Percentiles rank a stretch among this genome's conserved stretches.
These are phyloP conservation scores for Fusarium brachygibbosum DNA, from an alignment of 2,329 filamentous ascomycete genomes.

Conservation along the genomic window DNA sequence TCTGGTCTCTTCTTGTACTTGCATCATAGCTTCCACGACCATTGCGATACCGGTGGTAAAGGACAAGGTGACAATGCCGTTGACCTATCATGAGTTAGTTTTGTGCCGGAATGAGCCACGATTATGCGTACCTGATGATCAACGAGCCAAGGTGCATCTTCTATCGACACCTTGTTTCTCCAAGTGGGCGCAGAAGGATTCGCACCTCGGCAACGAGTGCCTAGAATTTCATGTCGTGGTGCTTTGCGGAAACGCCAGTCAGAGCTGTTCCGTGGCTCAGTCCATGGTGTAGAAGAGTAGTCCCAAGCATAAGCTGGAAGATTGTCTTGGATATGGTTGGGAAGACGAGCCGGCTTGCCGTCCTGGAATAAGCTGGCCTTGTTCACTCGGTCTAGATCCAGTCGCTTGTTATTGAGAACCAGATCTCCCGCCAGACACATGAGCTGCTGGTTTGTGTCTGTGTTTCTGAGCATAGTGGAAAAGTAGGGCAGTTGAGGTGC, in stretches of 20 bases:
- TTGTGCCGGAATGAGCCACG: neutral
- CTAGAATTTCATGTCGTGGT: slow-evolving; percentile 44
- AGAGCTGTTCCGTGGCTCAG: slow-evolving; percentile 40
- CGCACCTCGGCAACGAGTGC: slow-evolving; percentile 43
- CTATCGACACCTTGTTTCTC: slow-evolving; percentile 46
- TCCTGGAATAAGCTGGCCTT: slow-evolving; percentile 11
- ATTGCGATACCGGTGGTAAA: slow-evolving; percentile 46
- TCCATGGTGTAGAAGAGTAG: slow-evolving; percentile 44
- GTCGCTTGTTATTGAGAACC: slow-evolving; percentile 39
- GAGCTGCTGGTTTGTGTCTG: slow-evolving; percentile 40
- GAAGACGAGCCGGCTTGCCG: slow-evolving; percentile 33
- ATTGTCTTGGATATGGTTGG: slow-evolving; percentile 41
- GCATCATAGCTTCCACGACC: slow-evolving; percentile 46
- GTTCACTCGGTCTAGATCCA: slow-evolving; percentile 40
- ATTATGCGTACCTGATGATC: slow-evolving; percentile 41
- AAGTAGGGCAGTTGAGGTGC: slow-evolving; percentile 39
- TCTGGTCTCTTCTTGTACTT: slow-evolving; percentile 42
- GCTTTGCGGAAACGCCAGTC: slow-evolving; percentile 45
- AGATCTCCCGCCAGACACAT: slow-evolving; percentile 36
- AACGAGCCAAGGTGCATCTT: slow-evolving; percentile 46
- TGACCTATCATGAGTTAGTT: slow-evolving; percentile 35
- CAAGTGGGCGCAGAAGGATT: slow-evolving; percentile 46
- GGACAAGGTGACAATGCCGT: slow-evolving; percentile 43
- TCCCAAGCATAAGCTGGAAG: slow-evolving; percentile 45
- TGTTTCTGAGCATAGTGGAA: slow-evolving; percentile 42